Conservation (phyloP, 2,329 filamentous ascomycete genomes). For the Colletotrichum orbiculare region DNA sequence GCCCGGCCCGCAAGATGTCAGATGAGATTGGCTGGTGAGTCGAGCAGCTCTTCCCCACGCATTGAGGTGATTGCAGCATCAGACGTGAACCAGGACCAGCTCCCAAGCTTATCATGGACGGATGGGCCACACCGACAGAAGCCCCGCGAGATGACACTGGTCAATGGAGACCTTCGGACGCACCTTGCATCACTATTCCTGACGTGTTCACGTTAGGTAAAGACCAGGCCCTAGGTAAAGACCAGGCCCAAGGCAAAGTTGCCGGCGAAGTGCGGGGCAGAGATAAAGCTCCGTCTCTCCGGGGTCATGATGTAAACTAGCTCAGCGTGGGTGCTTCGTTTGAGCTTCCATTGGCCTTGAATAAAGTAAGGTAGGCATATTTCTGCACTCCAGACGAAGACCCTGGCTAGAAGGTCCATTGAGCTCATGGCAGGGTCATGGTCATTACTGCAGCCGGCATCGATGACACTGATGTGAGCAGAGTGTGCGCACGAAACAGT, state of each 20-base stretch:
- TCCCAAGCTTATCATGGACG: slow-evolving; percentile 30
- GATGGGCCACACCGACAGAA: slow-evolving; percentile 20
- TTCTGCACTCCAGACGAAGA: slow-evolving; percentile 21
- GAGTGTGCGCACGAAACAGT: not conserved
- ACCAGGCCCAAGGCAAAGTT: slow-evolving; percentile 24
- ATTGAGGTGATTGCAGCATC: slow-evolving; percentile 11
- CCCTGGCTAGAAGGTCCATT: slow-evolving; percentile 7
- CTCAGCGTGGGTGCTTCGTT: slow-evolving; percentile 27
- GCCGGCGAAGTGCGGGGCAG: slow-evolving; percentile 32
- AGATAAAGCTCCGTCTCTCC: slow-evolving; percentile 33
- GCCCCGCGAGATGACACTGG: slow-evolving; percentile 14
- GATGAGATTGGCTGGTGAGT: slow-evolving; percentile 19
- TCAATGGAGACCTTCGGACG: slow-evolving; percentile 26
- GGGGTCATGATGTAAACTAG: slow-evolving; percentile 29
- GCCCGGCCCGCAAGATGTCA: slow-evolving; percentile 1
- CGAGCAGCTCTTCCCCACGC: slow-evolving; percentile 29
- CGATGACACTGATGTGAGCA: not conserved
- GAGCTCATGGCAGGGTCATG: slow-evolving; percentile 20
- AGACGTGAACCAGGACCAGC: slow-evolving; percentile 19
- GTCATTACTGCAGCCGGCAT: not conserved
- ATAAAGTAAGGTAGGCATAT: not conserved
- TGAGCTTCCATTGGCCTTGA: slow-evolving; percentile 15
- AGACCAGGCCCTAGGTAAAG: slow-evolving; percentile 25
- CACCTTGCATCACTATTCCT: slow-evolving; percentile 15
- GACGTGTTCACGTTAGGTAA: slow-evolving; percentile 38